Base-by-base conservation (phyloP, 257 asterid species). In the Solanum chilense region DNA sequence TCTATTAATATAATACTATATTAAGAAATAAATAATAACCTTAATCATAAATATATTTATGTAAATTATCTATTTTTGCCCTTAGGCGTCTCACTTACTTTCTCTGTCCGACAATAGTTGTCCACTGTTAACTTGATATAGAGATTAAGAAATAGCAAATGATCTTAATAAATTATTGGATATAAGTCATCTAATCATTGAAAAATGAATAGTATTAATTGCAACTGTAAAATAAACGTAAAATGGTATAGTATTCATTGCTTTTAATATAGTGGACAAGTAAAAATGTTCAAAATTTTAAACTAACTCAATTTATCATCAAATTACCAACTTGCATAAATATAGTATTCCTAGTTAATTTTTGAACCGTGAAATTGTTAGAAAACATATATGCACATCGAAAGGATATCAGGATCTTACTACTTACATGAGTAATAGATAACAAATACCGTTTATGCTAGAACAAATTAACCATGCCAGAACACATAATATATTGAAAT, bases 221-320 rank as follows among this genome's bases (percentile, higher is more conserved):
- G 2, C 23, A 6, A 52, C 0, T 1, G 0, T 52, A 0, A 52
- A 52, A 52, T 52, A 52, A 3, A 52, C 9, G 18, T 0, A 52
- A 52, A 52, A 16, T 52, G 0, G 1, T 16, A 52, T 16, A 16
- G 0, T 52, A 16, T 16, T 52, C 23, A 52, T 52, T 52, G 10
- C 35, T 6, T 52, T 52, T 52, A 16, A 52, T 52, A 16, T 16
- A 52, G 0, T 52, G 62, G 2, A 52, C 23, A 52, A 52, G 0
- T 52, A 52, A 52, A 52, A 68, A 27, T 37, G 1, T 14, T 4
- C 31, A 68, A 31, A 31, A 31, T 70, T 70, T 31, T 31, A 31
- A 70, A 70, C 77, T 15, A 70, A 31, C 16, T 70, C n/a, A 29
- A 70, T 31, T 64, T 11, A 23, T 45, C 15, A 45, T 12, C n/a